Percentiles rank a stretch among this genome's conserved stretches.
Conservation (phyloP, 768 basidiomycete species). For the Rhizopogon vesiculosus region DNA sequence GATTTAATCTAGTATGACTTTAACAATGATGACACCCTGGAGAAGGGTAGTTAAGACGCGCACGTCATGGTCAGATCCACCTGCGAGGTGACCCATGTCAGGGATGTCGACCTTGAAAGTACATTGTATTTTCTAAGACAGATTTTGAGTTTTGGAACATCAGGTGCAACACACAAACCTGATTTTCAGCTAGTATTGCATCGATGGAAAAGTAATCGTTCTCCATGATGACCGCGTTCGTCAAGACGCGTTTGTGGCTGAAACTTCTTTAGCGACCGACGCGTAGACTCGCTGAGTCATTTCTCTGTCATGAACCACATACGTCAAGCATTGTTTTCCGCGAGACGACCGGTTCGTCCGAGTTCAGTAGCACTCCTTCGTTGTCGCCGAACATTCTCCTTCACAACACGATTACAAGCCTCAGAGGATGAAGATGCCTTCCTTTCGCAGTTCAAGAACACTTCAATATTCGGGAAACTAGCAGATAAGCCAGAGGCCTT, state of each 20-base stretch:
- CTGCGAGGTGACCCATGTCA: slow-evolving; percentile 85
- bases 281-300: neutral
- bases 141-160: neutral
- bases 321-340: slow-evolving; percentile 10
- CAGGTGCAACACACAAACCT: slow-evolving; percentile 39
- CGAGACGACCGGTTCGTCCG: slow-evolving; percentile 13
- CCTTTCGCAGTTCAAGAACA: slow-evolving; percentile 39
- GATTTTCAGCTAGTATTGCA: slow-evolving; percentile 88
- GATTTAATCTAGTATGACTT: slow-evolving; percentile 58
- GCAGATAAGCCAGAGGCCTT: slow-evolving; percentile 46
- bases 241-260: slow-evolving; percentile 18
- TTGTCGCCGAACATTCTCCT: slow-evolving; percentile 24
- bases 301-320: slow-evolving; percentile 16
- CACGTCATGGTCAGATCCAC: slow-evolving; percentile 81
- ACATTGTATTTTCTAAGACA: slow-evolving; percentile 81
- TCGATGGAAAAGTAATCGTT: slow-evolving; percentile 91
- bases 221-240: slow-evolving; percentile 51
- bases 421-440: slow-evolving; percentile 30
- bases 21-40: slow-evolving; percentile 4
- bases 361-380: slow-evolving; percentile 4
- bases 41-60: slow-evolving; percentile 19
- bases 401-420: slow-evolving; percentile 24
- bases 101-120: slow-evolving; percentile 84
- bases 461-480: slow-evolving; percentile 43
- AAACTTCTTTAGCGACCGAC: neutral